Evolutionary conservation across 2,329 filamentous ascomycete species (phyloP).

Genomic region (Raffaelea albimanens): DNA sequence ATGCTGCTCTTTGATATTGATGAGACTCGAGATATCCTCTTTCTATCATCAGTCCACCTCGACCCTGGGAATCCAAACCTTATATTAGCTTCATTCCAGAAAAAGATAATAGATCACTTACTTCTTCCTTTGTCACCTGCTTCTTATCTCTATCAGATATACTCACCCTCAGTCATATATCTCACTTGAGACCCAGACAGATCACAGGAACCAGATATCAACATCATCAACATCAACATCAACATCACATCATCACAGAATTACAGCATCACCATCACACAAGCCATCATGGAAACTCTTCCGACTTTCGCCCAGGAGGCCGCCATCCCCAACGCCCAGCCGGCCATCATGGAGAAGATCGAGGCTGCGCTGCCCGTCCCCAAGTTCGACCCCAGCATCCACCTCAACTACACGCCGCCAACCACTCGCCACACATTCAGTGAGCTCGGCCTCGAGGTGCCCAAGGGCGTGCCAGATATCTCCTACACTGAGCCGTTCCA

Average conservation of each 20-base stretch:
- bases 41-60: too few relatives aligned
- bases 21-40: neutral
- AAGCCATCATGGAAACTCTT: slow-evolving; percentile 4
- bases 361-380: slow-evolving; percentile 3
- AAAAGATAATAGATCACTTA: too few relatives aligned
- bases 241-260: neutral
- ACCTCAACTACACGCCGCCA: slow-evolving; percentile 10
- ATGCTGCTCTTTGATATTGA: neutral
- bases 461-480: slow-evolving; percentile 7
- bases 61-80: too few relatives aligned
- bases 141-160: neutral
- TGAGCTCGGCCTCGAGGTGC: slow-evolving; percentile 7
- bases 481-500: slow-evolving; percentile 11
- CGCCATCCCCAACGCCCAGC: slow-evolving; percentile 4
- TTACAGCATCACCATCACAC: neutral
- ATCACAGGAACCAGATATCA: neutral
- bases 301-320: slow-evolving; percentile 6
- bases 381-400: slow-evolving; percentile 11
- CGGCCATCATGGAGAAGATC: slow-evolving; percentile 6
- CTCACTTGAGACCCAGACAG: neutral
- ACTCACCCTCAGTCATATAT: neutral
- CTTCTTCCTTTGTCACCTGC: too few relatives aligned
- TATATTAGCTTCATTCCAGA: too few relatives aligned
- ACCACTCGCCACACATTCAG: slow-evolving; percentile 7
- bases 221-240: neutral